Evolutionary conservation across 2,329 filamentous ascomycete genomes (phyloP), one percentile per base, ranked within the genome.

Genomic region (Colletotrichum lini): DNA sequence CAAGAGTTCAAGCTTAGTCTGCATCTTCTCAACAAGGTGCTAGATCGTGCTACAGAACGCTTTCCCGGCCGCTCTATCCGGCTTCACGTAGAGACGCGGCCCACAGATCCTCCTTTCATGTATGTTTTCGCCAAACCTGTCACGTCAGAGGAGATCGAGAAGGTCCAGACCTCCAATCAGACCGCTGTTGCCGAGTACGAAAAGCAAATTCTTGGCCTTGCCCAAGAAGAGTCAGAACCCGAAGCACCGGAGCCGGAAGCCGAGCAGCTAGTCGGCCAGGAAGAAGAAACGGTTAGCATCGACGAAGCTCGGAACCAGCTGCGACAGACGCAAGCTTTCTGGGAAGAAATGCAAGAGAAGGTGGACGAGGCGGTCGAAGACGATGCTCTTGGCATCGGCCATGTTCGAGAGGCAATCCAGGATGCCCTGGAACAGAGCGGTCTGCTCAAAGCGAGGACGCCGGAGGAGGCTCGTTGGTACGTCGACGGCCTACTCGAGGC

Each of bases 121-220:
- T 96, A 97, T 78, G 90, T 98, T 64, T 97, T 98, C 78, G 95
- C 92, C 16, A 93, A 97, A 80, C 95, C 96, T 4, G 91, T 98
- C 64, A 89, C 88, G 0, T 88, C 93, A 6, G 87, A 91, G 6
- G 87, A 94, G 64, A 94, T 97, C 73, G 84, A 92, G 21, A 80
- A 82, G 15, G 93, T 96, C n/a, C 96, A 98, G 79, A 88, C 85
- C 26, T 86, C 86, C 16, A 91, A 89, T 69, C 89, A 90, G 73
- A 88, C 85, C 21, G 88, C 89, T 44, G 87, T 95, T 26, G 90
- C 92, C 58, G 88, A 88, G 15, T 94, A 94, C 74, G 92, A 97
- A 79, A 86, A 85, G 49, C 81, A 86, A 16, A 86, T 94, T 18
- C 83, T 91, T 53, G 89, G 87, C 10, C 75, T 91, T 2, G 80